Evolutionary conservation across 805 yeast genomes (phyloP), one percentile per base, ranked within the genome.

Genomic region (Suhomyces kilbournensis): DNA sequence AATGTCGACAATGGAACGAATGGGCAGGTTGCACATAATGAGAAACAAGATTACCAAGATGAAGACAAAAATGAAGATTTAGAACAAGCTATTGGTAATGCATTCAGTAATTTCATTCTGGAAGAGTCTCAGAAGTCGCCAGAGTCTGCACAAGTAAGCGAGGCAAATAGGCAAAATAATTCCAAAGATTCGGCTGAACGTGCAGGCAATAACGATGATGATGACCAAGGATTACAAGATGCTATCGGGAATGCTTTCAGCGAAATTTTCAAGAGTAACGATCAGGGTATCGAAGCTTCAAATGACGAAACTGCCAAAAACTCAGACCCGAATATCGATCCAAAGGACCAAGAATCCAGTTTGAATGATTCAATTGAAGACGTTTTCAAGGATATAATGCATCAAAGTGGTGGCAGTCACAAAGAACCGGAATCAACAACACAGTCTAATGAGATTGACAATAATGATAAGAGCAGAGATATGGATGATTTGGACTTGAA

Each of bases 41-140:
- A 50, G 7, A 32, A 38, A 8, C 42, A n/a, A 38, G 42, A 38
- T 1, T 40, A 49, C 7, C 35, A 23, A 5, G 45, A 46, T 3
- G 46, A 49, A n/a, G 35, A 44, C 49, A 23, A 47, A 15, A 64
- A 60, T 43, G 50, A 49, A 10, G 60, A 63, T 38, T 49, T 67
- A 22, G 64, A 62, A 12, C 63, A 58, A 26, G 71, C 69, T 19
- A 69, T 69, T 22, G 74, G 72, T 4, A 58, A 65, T 47, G 74
- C 69, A 3, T 66, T 69, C 43, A 25, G 40, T 48, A 42, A 25
- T 15, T 20, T 35, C 32, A 25, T 15, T 9, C 42, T 38, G 42
- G 23, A 38, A 15, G 19, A 43, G 23, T 17, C 42, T 38, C 42
- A 38, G 6, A 38, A 38, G 42, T n/a, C 35, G 2, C 35, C 35